These are phyloP conservation scores for Ogataea methanolica DNA, from an alignment of 805 yeast genomes.

Conservation along the genomic window DNA sequence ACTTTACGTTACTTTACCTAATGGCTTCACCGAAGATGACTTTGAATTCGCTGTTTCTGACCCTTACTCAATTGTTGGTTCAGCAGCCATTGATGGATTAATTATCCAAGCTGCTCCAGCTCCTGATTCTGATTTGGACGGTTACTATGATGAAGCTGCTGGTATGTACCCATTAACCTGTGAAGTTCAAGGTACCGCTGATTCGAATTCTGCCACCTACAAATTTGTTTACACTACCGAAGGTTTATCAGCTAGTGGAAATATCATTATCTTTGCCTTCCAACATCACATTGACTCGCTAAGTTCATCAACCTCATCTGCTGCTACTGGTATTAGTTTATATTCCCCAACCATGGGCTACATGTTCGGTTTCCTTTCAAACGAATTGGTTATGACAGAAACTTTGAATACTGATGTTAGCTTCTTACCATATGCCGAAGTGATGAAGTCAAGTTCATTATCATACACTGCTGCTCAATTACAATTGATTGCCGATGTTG, in stretches of 20 bases:
- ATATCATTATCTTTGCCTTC: conserved; percentile 39
- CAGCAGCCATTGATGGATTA: conserved; percentile 35
- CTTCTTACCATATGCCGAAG: conserved; percentile 51
- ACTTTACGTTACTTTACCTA: conserved; percentile 42
- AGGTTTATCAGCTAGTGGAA: conserved; percentile 41
- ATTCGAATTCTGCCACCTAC: conserved; percentile 33
- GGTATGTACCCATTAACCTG: conserved; percentile 48
- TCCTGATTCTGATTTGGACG: conserved; percentile 34
- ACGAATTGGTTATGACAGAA: conserved; percentile 35
- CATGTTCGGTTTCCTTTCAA: conserved; percentile 39
- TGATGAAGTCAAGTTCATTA: conserved; percentile 15
- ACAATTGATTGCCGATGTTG: conserved; percentile 38
- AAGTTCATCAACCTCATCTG: conserved; percentile 16
- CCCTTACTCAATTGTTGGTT: conserved; percentile 34
- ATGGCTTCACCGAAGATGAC: conserved; percentile 20
- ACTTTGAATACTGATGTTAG: conserved; percentile 34
- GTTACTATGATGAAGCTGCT: conserved; percentile 57
- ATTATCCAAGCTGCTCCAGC: conserved; percentile 48
- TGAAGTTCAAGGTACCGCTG: conserved; percentile 35
- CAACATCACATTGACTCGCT: conserved; percentile 45
- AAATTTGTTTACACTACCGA: conserved; percentile 34
- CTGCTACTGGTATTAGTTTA: conserved; percentile 30
- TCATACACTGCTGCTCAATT: conserved; percentile 41
- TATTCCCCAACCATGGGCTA: conserved; percentile 46
- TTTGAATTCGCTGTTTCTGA: conserved; percentile 31